Percentiles rank a stretch among this genome's conserved stretches.
Evolutionary conservation across 345 rosid species (phyloP).

Genomic region (Citrus trifoliata): DNA sequence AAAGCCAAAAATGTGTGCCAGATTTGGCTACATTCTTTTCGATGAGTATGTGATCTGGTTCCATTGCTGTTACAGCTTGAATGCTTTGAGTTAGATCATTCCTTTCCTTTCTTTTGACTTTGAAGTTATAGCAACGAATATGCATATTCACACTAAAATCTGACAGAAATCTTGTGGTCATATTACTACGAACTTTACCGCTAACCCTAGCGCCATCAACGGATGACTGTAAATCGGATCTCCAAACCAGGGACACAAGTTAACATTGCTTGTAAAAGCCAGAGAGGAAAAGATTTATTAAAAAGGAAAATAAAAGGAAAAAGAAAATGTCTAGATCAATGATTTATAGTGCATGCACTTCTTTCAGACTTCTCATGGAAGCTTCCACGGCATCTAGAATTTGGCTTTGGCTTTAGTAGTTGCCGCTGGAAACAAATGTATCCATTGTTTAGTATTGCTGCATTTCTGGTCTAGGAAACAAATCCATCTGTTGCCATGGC

Average conservation of each 20-base stretch:
- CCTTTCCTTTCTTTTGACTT: neutral
- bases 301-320: neutral
- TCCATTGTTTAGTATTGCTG: neutral
- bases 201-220: neutral
- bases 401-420: neutral
- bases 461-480: neutral
- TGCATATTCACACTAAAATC: too few species aligned
- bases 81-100: neutral
- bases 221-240: neutral
- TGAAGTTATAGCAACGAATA: neutral
- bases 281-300: neutral
- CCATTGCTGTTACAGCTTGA: neutral
- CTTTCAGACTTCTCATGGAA: neutral
- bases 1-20: slow-evolving; percentile 24
- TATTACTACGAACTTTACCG: too few species aligned
- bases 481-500: neutral
- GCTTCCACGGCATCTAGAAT: neutral
- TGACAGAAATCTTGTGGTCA: too few species aligned
- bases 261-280: neutral
- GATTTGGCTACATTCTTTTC: slow-evolving; percentile 27
- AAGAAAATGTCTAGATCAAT: neutral
- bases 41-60: slow-evolving; percentile 3
- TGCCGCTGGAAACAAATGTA: neutral
- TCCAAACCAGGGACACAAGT: neutral
- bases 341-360: neutral